Evolutionary conservation across 192 early-diverging fungal species (phyloP), one percentile per base, ranked within the genome.

Genomic region (Irineochytrium annulatum): DNA sequence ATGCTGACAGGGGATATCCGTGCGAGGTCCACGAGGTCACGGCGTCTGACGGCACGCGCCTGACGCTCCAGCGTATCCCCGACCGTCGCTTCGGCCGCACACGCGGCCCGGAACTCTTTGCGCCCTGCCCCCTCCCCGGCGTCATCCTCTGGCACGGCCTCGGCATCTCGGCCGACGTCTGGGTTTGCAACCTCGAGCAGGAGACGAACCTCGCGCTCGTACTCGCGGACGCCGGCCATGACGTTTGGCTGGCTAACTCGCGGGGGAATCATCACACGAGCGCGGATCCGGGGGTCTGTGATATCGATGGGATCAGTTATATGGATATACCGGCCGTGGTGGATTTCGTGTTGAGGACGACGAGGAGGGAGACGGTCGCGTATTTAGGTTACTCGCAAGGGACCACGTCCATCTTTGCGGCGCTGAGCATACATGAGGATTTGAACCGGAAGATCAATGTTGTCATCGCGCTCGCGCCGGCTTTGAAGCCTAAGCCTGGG

Each of bases 321-420:
- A 80, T 82, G 65, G 91, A 93, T 60, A 71, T 93, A 26, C 88
- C 89, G 1, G 78, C 87, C 32, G 80, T 80, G 0, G 74, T 91
- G 16, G 87, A 91, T 63, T 87, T 87, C 67, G 89, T 93, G 37
- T 72, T 92, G 37, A 63, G 64, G 27, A 77, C 71, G 30, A 93
- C 91, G 24, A 84, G 85, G 0, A 78, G 75, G 2, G 60, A 63
- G 11, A 73, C 70, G 35, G 68, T 93, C 30, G 84, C 86, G 4
- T 92, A 92, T 62, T 85, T 91, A 59, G 90, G 91, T 17, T 91
- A 91, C 62, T 90, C 88, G 45, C 91, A 93, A 68, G 91, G 91
- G 51, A 88, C 90, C 1, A 80, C 87, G n/a, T 83, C 87, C 57
- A 85, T 86, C 31, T 90, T 93, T 63, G 86, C 88, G 45, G 84